These are phyloP conservation scores for Yarrowia bubula DNA, from an alignment of 805 yeast genomes.

Conservation along the genomic window DNA sequence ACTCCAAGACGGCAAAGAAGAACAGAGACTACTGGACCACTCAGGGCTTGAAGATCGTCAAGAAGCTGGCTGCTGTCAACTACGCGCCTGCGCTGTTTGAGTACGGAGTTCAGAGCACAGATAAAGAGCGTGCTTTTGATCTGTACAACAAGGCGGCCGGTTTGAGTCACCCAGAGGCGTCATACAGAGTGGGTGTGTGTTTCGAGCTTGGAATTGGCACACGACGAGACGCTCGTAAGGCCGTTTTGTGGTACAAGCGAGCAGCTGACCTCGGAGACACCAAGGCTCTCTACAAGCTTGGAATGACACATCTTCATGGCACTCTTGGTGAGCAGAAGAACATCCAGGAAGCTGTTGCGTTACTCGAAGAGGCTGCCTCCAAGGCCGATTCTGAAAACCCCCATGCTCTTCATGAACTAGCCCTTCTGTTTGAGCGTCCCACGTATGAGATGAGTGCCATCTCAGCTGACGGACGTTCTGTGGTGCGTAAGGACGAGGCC, in stretches of 20 bases:
- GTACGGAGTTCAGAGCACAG: slow-evolving; percentile 53
- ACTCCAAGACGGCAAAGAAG: slow-evolving; percentile 47
- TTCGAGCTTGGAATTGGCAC: slow-evolving; percentile 65
- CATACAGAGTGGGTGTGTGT: slow-evolving; percentile 69
- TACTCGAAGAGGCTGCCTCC: slow-evolving; percentile 53
- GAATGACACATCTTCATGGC: slow-evolving; percentile 59
- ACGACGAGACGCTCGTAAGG: slow-evolving; percentile 44
- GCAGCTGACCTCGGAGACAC: slow-evolving; percentile 64
- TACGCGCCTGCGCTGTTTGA: slow-evolving; percentile 58
- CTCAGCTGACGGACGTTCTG: slow-evolving; percentile 18
- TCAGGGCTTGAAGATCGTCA: slow-evolving; percentile 59
- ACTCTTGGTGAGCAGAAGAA: slow-evolving; percentile 43
- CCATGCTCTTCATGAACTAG: slow-evolving; percentile 59
- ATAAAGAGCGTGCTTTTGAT: slow-evolving; percentile 61
- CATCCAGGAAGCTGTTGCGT: slow-evolving; percentile 47
- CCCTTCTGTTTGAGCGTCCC: slow-evolving; percentile 52
- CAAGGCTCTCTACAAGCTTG: slow-evolving; percentile 71
- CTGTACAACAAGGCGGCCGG: slow-evolving; percentile 59
- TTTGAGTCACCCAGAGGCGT: slow-evolving; percentile 56
- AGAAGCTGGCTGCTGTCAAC: slow-evolving; percentile 48
- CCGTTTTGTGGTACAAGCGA: slow-evolving; percentile 53
- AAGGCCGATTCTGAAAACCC: slow-evolving; percentile 47
- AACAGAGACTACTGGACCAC: slow-evolving; percentile 56
- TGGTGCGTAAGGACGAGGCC: slow-evolving; percentile 36
- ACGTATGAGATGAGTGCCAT: slow-evolving; percentile 34